phyloP scores from a whole-genome alignment of 2,329 filamentous ascomycete genomes.

The Xylaria sp. region DNA sequence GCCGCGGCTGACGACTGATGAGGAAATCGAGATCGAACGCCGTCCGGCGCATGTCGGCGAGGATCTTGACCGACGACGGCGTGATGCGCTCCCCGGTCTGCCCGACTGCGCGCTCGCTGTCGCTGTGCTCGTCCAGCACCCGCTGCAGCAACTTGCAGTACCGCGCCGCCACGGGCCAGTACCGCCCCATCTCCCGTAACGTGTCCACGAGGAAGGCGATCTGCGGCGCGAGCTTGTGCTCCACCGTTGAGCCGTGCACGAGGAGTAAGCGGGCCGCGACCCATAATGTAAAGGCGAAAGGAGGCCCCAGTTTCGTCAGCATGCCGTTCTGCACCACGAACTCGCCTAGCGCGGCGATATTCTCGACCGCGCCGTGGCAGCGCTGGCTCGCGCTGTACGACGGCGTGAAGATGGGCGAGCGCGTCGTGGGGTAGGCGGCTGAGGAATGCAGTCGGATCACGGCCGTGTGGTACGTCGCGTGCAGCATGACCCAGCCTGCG shows the following conservation, averaged over 20 bases:
- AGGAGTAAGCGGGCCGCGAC: constrained; percentile 87
- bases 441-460: constrained; percentile 92
- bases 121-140: constrained; percentile 86
- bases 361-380: constrained; percentile 84
- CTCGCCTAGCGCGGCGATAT: constrained; percentile 80
- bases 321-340: constrained; percentile 81
- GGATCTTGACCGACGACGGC: constrained; percentile 84
- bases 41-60: constrained; percentile 90
- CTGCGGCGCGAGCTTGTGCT: constrained; percentile 82
- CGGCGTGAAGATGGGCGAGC: constrained; percentile 88
- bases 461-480: constrained; percentile 89
- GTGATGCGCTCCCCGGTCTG: constrained; percentile 77
- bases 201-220: constrained; percentile 86
- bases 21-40: constrained; percentile 91
- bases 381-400: constrained; percentile 87
- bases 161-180: constrained; percentile 86
- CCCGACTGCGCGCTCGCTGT: constrained; percentile 69
- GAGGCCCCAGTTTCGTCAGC: constrained; percentile 83
- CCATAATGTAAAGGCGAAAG: constrained; percentile 93
- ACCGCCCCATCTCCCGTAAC: constrained; percentile 80
- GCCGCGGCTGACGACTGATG: constrained; percentile 81
- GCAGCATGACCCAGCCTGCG: constrained; percentile 90
- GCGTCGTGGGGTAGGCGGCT: constrained; percentile 89
- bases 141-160: constrained; percentile 84
- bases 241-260: constrained; percentile 90